Evolutionary conservation across 345 rosid species (phyloP).

Genomic region (Citrus sp.): DNA sequence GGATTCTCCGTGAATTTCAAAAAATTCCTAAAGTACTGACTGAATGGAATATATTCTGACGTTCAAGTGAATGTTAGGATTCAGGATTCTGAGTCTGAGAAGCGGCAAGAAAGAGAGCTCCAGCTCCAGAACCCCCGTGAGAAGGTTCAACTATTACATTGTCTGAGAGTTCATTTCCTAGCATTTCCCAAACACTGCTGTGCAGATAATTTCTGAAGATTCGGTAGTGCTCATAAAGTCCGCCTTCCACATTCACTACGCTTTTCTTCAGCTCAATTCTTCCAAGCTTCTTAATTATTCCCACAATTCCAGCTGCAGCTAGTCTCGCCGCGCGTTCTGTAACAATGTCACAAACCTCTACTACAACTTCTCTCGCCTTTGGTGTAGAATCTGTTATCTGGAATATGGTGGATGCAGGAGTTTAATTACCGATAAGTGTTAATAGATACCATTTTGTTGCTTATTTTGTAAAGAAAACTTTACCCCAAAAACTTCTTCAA

Average conservation of each 20-base stretch:
- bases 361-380: slow-evolving; percentile 49
- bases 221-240: slow-evolving; percentile 58
- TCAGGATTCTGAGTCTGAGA: slow-evolving; percentile 22
- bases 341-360: slow-evolving; percentile 61
- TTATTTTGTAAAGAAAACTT: not conserved
- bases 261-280: slow-evolving; percentile 51
- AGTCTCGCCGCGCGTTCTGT: slow-evolving; percentile 66
- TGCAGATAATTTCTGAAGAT: slow-evolving; percentile 61
- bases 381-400: slow-evolving; percentile 46
- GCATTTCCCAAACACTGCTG: slow-evolving; percentile 67
- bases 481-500: slow-evolving; percentile 52
- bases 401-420: not conserved
- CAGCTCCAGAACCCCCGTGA: slow-evolving; percentile 59
- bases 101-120: slow-evolving; percentile 55
- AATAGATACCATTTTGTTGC: not conserved
- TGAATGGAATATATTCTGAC: not conserved
- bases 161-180: slow-evolving; percentile 56
- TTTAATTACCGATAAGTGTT: not conserved
- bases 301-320: slow-evolving; percentile 62
- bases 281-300: slow-evolving; percentile 58
- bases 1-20: no score
- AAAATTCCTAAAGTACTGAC: not conserved
- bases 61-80: not conserved
- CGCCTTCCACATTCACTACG: slow-evolving; percentile 58
- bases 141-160: slow-evolving; percentile 48